Evolutionary conservation across 441 rosid species (phyloP).

Genomic region (Gossypium lobatum): DNA sequence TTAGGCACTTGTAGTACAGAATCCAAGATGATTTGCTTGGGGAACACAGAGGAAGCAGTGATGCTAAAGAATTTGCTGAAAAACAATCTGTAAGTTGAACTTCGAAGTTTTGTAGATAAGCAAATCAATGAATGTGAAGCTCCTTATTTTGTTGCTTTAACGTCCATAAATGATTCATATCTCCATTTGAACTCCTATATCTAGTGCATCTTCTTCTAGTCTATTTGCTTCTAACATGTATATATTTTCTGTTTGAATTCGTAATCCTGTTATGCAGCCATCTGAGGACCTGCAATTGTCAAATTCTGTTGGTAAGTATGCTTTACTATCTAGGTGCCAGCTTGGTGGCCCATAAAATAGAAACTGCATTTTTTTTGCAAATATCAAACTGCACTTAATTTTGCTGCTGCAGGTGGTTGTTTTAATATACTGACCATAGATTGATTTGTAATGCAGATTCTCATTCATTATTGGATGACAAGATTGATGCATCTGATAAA

Average conservation of each 20-base stretch:
- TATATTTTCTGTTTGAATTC: background rate
- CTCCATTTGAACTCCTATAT: conserved; percentile 1
- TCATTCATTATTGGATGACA: conserved; percentile 20
- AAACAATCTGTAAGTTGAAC: conserved; percentile 38
- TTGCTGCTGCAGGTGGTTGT: background rate
- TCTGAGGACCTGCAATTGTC: conserved; percentile 25
- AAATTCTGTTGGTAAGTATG: conserved; percentile 36
- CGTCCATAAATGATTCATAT: background rate
- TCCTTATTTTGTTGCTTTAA: conserved; percentile 1
- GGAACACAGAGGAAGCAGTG: conserved; percentile 30
- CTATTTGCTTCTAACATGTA: conserved; percentile 11
- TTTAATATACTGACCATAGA: background rate
- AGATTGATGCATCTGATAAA: conserved; percentile 34
- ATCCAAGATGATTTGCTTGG: conserved; percentile 27
- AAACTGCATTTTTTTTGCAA: background rate
- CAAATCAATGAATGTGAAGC: background rate
- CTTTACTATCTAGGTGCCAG: background rate
- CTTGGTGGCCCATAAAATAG: background rate
- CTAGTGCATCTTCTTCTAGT: background rate
- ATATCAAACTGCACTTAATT: background rate
- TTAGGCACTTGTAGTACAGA: conserved; percentile 27
- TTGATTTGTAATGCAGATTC: conserved; percentile 36
- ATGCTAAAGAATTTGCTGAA: conserved; percentile 25
- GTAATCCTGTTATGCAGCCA: conserved; percentile 30
- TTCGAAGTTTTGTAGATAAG: background rate